Percentiles rank a stretch among this genome's conserved stretches.
Evolutionary conservation across 306 rosid species (phyloP).

Genomic region (apple (Malus domestica)): ASM211411v1 NC_041797.1:17794501-17795000

Average conservation of each 20-base stretch:
- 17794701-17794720: too few relatives aligned
- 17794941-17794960: background rate
- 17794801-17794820: background rate
- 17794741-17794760: background rate
- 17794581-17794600: rapidly evolving
- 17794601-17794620: too few relatives aligned
- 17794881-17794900: background rate
- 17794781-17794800: too few relatives aligned
- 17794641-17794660: background rate
- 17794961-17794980: background rate
- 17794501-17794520: too few relatives aligned
- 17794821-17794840: background rate
- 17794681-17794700: background rate
- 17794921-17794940: background rate
- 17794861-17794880: background rate
- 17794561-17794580: too few relatives aligned
- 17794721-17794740: background rate
- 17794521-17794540: too few relatives aligned
- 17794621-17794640: background rate
- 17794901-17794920: too few relatives aligned
- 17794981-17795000: background rate
- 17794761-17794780: too few relatives aligned
- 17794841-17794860: background rate
- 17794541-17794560: too few relatives aligned
- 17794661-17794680: background rate